phyloP scores from a whole-genome alignment of 1,284 basidiomycete species.

The Ganoderma resinaceum region DNA sequence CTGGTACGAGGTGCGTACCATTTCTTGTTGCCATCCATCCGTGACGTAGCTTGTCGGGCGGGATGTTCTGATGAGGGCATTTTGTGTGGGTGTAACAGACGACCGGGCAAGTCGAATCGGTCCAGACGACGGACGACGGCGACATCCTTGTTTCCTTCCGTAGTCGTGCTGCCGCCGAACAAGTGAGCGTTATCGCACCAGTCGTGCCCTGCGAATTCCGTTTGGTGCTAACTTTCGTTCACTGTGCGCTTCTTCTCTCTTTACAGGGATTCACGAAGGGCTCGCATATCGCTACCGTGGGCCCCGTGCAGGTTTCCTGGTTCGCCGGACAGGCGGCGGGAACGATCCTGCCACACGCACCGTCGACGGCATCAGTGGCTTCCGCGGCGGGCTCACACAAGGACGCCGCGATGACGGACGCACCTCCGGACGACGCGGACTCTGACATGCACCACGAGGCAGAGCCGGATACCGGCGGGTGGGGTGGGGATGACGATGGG shows the following conservation, averaged over 20 bases:
- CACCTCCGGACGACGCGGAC: slow-evolving; percentile 23
- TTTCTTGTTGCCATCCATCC: neutral
- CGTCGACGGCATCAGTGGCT: slow-evolving; percentile 29
- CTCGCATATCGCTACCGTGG: slow-evolving; percentile 64
- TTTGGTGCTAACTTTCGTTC: neutral
- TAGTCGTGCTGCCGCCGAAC: slow-evolving; percentile 76
- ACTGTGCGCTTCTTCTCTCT: neutral
- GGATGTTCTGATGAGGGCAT: slow-evolving; percentile 15
- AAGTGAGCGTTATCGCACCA: slow-evolving; percentile 49
- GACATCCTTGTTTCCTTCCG: slow-evolving; percentile 72
- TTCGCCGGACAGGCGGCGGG: slow-evolving; percentile 48
- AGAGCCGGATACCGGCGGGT: slow-evolving; percentile 61
- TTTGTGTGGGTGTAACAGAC: slow-evolving; percentile 48
- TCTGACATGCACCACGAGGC: slow-evolving; percentile 53
- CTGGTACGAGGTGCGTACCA: slow-evolving; percentile 80
- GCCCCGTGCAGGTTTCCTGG: slow-evolving; percentile 73
- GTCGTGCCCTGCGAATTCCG: neutral
- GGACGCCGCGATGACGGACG: slow-evolving; percentile 20
- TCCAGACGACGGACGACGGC: slow-evolving; percentile 59
- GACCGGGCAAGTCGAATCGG: slow-evolving; percentile 69
- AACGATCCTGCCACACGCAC: slow-evolving; percentile 29
- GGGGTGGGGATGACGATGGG: slow-evolving; percentile 72
- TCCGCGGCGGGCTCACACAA: slow-evolving; percentile 19
- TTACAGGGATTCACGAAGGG: slow-evolving; percentile 73
- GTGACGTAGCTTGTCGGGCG: neutral